phyloP scores from a whole-genome alignment of 192 early-diverging fungal species.

The Coemansia sp. region DNA sequence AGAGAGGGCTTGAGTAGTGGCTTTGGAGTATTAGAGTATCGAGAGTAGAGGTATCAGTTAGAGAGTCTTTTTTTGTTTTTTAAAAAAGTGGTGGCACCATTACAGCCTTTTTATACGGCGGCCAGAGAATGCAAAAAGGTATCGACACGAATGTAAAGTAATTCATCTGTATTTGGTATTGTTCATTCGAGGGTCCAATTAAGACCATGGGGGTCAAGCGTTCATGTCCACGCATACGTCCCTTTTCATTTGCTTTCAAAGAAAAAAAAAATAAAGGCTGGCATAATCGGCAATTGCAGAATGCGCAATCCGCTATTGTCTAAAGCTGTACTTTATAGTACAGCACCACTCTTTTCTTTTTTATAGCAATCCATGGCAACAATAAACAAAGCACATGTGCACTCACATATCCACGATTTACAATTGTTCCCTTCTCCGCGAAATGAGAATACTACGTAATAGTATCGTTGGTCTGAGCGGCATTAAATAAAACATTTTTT shows the following conservation, averaged over 20 bases:
- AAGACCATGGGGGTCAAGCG: neutral
- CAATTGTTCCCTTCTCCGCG: neutral
- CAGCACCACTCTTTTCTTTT: neutral
- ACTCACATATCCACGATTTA: neutral
- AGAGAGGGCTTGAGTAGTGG: neutral
- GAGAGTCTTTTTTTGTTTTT: neutral
- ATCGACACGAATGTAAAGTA: neutral
- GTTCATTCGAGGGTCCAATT: neutral
- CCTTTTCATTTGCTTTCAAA: neutral
- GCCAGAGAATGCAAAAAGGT: neutral
- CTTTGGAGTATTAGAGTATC: neutral
- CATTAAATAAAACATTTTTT: neutral
- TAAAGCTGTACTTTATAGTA: neutral
- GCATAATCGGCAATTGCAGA: neutral
- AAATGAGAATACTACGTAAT: neutral
- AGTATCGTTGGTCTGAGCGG: neutral
- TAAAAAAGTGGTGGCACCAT: neutral
- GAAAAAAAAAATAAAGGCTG: neutral
- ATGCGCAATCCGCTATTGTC: neutral
- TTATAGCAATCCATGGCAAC: neutral
- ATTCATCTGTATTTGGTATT: conserved; percentile 1
- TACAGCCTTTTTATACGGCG: neutral
- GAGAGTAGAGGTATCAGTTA: neutral
- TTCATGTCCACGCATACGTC: neutral
- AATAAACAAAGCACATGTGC: neutral